phyloP scores from a whole-genome alignment of 2,329 filamentous ascomycete species.

The Trichoderma atroviride region DNA sequence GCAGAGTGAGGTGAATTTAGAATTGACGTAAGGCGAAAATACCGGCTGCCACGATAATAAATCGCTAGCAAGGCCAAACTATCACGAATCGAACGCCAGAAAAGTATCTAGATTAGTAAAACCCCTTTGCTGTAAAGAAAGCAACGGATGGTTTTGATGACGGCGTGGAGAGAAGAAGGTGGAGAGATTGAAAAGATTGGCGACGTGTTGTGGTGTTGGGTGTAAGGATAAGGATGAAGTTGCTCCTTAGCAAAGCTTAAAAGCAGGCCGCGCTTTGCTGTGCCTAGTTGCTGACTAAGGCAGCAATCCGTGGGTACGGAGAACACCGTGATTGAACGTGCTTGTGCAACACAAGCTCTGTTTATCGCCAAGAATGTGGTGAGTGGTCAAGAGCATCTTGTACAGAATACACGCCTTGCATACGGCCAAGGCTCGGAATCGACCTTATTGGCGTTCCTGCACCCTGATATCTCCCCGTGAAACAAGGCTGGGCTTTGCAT shows the following conservation, averaged over 20 bases:
- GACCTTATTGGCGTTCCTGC: background rate
- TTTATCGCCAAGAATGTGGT: background rate
- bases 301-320: background rate
- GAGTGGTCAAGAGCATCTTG: background rate
- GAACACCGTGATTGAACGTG: background rate
- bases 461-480: slow-evolving; percentile 16
- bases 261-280: slow-evolving; percentile 9
- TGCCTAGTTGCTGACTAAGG: slow-evolving; percentile 23
- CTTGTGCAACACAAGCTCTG: background rate
- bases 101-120: background rate
- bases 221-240: slow-evolving; percentile 9
- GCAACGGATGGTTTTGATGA: background rate
- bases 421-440: background rate
- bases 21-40: slow-evolving; percentile 8
- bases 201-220: background rate
- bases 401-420: background rate
- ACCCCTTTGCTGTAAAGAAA: background rate
- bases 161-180: background rate
- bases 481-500: slow-evolving; percentile 9
- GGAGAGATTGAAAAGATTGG: background rate
- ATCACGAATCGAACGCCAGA: background rate
- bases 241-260: slow-evolving; percentile 19
- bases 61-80: background rate
- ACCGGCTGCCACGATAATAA: slow-evolving; percentile 6
- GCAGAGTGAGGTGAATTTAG: background rate